Conservation (phyloP, 2,329 filamentous ascomycete species). For the Endothia cerciana region DNA sequence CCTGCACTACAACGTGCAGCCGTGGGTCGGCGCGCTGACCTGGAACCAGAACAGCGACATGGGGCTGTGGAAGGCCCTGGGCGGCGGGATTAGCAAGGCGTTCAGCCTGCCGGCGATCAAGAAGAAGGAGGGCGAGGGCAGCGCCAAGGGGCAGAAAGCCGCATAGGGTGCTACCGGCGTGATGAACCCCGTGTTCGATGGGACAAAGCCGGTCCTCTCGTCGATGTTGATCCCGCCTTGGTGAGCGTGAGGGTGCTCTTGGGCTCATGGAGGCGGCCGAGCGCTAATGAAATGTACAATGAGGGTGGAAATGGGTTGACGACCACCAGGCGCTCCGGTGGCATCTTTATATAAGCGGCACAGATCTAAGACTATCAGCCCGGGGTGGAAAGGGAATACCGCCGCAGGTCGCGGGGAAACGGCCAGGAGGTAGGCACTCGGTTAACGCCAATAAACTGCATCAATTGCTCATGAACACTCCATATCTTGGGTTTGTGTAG, state of each 20-base stretch:
- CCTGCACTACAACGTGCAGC: slow-evolving; percentile 95
- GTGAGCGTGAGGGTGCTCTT: no score
- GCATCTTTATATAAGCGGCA: no score
- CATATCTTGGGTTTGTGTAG: neutral
- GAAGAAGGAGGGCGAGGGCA: slow-evolving; percentile 50
- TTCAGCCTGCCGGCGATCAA: slow-evolving; percentile 72
- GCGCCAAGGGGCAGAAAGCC: slow-evolving; percentile 28
- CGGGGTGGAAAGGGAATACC: no score
- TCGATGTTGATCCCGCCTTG: no score
- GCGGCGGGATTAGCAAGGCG: slow-evolving; percentile 64
- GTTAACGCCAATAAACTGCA: neutral
- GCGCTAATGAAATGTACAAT: neutral
- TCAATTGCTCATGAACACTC: neutral
- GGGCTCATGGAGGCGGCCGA: neutral
- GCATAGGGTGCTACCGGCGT: neutral
- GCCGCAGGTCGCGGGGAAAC: neutral
- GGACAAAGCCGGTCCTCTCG: neutral
- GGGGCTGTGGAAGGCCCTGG: slow-evolving; percentile 67
- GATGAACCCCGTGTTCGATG: no score
- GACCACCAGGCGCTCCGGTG: no score
- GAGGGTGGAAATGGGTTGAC: neutral
- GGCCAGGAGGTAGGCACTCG: neutral
- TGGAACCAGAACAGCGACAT: slow-evolving; percentile 70
- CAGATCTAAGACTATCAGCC: no score
- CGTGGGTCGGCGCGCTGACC: slow-evolving; percentile 87